Base-by-base conservation (phyloP, 1,284 basidiomycete genomes). In the Cutaneotrichosporon sp. region DNA sequence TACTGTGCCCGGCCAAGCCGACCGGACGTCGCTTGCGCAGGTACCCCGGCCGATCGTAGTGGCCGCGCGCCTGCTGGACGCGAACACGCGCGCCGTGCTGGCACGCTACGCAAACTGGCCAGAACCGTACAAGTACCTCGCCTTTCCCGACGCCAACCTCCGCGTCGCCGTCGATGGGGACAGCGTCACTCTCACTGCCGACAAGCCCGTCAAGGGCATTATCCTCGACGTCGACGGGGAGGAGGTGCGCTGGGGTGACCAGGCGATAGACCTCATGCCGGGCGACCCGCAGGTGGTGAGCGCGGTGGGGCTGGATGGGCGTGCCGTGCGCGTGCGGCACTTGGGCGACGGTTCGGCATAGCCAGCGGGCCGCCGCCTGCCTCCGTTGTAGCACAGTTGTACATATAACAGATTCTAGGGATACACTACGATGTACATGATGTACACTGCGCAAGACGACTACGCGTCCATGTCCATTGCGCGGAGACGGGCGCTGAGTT, bases 91-190 rank as follows among this genome's bases (percentile, higher is more conserved):
- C 26, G 66, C 65, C 5, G 82, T 91, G 36, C 74, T 92, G 26
- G 84, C 81, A n/a, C 80, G 90, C 56, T 86, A 84, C 74, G 61
- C 62, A 22, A 67, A 65, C 61, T 90, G 87, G 88, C 87, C 87
- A 12, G 87, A 91, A 71, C 90, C 90, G 23, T 92, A 85, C 80
- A 93, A 94, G 75, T 92, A 83, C 74, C 84, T 93, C 70, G 78
- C 81, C 44, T 91, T 90, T 79, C 88, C 89, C 36, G 65, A 81
- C 18, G 73, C 79, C 26, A 82, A 80, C 20, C 77, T 91, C 49
- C 72, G 78, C 49, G 79, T 84, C 49, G 69, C 67, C 8, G 77
- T 82, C 12, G 72, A 69, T n/a, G 83, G 83, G 22, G 83, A 86
- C 67, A 77, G 79, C 30, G 79, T 91, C 33, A 77, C 72, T 42